Conservation (phyloP, 345 rosid species). For the Trapa bicornis region DNA sequence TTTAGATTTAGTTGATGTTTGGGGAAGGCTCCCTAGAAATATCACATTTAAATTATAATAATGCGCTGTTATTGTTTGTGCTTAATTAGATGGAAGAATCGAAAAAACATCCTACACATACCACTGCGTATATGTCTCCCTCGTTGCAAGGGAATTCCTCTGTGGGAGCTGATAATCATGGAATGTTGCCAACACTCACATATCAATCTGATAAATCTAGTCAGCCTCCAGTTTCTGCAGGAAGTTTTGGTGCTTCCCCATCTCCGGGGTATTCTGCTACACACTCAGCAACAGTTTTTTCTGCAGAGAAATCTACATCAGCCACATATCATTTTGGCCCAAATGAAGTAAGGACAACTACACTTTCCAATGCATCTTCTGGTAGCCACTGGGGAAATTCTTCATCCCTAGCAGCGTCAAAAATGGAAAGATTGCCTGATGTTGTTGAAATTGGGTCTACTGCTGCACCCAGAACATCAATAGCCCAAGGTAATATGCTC, state of each 20-base stretch:
- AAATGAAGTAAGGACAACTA: constrained; percentile 27
- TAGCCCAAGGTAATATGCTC: constrained; percentile 32
- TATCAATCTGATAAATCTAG: constrained; percentile 28
- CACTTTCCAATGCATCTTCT: constrained; percentile 24
- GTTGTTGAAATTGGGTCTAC: constrained; percentile 42
- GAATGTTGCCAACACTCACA: constrained; percentile 17
- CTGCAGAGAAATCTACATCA: constrained; percentile 22
- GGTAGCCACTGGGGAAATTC: constrained; percentile 30
- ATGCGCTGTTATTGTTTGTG: constrained; percentile 11
- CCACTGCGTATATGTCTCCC: constrained; percentile 36
- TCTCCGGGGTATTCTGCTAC: constrained; percentile 21
- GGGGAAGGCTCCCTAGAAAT: background rate
- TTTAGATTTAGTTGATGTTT: background rate
- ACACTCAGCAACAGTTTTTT: constrained; percentile 17
- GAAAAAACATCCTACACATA: constrained; percentile 28
- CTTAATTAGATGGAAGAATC: constrained; percentile 64
- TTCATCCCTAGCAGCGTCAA: constrained; percentile 28
- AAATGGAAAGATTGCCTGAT: constrained; percentile 34
- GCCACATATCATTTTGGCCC: constrained; percentile 28
- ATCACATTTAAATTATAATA: background rate
- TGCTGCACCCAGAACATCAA: constrained; percentile 21
- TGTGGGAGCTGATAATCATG: constrained; percentile 30
- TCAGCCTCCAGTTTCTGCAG: constrained; percentile 26
- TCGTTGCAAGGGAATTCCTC: constrained; percentile 28
- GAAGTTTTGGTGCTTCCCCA: constrained; percentile 21